Evolutionary conservation across 202 grass and related monocot genomes (phyloP).

Genomic region (Panicum hallii): DNA sequence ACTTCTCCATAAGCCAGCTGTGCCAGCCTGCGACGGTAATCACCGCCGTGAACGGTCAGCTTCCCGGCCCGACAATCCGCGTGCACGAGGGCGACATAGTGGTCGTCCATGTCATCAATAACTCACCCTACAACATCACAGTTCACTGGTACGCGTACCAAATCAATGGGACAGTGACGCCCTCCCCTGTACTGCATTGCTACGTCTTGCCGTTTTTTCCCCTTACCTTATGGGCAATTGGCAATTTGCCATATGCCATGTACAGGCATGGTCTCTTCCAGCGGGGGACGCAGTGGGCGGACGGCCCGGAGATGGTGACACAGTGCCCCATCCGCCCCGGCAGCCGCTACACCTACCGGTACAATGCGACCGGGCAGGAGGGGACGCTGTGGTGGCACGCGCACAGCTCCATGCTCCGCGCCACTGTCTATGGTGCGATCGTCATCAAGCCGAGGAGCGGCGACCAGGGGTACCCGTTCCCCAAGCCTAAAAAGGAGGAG

Average conservation of each 20-base stretch:
- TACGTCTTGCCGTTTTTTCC: too few species aligned
- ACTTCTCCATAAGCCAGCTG: constrained; percentile 27
- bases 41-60: constrained; percentile 55
- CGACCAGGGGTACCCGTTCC: constrained; percentile 50
- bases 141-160: constrained; percentile 53
- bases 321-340: constrained; percentile 66
- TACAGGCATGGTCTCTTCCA: constrained; percentile 60
- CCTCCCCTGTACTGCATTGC: neutral
- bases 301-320: constrained; percentile 71
- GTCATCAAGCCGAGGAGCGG: constrained; percentile 51
- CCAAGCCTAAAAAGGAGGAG: constrained; percentile 52
- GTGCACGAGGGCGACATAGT: constrained; percentile 55
- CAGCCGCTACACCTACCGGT: constrained; percentile 47
- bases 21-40: constrained; percentile 42
- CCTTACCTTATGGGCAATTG: too few species aligned
- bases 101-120: constrained; percentile 55
- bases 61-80: constrained; percentile 50
- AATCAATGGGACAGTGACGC: neutral
- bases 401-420: constrained; percentile 58
- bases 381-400: constrained; percentile 76
- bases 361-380: constrained; percentile 33
- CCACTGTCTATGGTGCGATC: constrained; percentile 56
- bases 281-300: constrained; percentile 55
- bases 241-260: neutral
- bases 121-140: constrained; percentile 60